Evolutionary conservation across 2,329 filamentous ascomycete genomes (phyloP), one percentile per base, ranked within the genome.

Genomic region (Plectosphaerella cucumerina): DNA sequence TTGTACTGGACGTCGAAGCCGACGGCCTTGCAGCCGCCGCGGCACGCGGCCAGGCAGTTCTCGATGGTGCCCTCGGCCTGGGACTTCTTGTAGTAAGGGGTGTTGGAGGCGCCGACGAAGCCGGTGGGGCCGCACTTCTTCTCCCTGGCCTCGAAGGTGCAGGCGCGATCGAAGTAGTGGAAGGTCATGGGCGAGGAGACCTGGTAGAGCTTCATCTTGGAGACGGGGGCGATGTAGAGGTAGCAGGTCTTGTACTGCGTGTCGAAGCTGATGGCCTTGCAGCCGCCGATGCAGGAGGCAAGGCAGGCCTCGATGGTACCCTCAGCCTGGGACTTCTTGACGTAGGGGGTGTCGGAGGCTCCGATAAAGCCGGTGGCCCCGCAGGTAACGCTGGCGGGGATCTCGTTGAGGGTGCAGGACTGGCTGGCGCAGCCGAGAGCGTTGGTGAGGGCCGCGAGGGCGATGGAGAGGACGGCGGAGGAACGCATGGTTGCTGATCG

Each of bases 221-320:
- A 42, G 39, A 42, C 39, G 39, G 39, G 15, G 39, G 15, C 17
- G n/a, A 11, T 42, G 17, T 42, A 42, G 39, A 42, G n/a, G 39
- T 42, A 42, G 39, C 39, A 42, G 39, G 39, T 42, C 39, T 42
- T 42, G 39, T 18, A 42, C 39, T 42, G 39, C n/a, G 39, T 42
- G 39, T 42, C 39, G 39, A 42, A 42, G 39, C 39, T 42, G 39
- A 42, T 11, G 17, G 39, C 39, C 17, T 42, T 42, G 39, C 39
- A 42, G 15, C 39, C 39, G 17, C 39, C 39, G 11, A 11, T 42
- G 17, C 39, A 42, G 39, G 39, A 17, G 10, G 17, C 39, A 5
- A 42, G 39, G 17, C 39, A 42, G 10, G 20, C 20, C 39, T 42
- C 39, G n/a, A 42, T 42, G 39, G n/a, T 42, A 17, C 39, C 39